phyloP scores from a whole-genome alignment of 1,284 basidiomycete species.

The Ustilago xerochloae region DNA sequence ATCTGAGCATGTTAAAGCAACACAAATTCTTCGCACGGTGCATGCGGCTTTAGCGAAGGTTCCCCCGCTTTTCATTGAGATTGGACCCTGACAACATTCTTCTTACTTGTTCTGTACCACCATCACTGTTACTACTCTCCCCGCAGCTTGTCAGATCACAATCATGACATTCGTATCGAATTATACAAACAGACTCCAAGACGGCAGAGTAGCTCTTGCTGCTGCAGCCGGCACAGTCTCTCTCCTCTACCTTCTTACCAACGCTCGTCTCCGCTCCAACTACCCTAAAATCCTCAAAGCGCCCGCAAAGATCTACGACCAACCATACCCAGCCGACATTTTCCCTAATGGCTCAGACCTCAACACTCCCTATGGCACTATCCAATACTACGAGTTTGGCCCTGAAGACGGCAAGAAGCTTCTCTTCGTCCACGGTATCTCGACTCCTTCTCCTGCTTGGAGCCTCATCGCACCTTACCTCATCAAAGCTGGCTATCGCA shows the following conservation, averaged over 20 bases:
- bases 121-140: constrained; percentile 4
- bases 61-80: not conserved
- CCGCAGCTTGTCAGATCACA: not conserved
- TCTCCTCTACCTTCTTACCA: constrained; percentile 28
- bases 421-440: constrained; percentile 62
- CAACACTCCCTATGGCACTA: constrained; percentile 36
- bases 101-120: not conserved
- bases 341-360: constrained; percentile 39
- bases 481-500: constrained; percentile 46
- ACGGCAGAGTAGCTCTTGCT: constrained; percentile 25
- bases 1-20: not conserved
- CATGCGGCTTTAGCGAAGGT: not conserved
- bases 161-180: constrained; percentile 24
- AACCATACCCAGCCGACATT: constrained; percentile 40
- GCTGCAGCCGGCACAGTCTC: constrained; percentile 39
- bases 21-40: not conserved
- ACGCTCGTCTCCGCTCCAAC: constrained; percentile 27
- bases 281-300: constrained; percentile 44
- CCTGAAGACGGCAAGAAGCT: constrained; percentile 60
- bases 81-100: constrained; percentile 1
- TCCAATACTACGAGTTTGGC: constrained; percentile 54
- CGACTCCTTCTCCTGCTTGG: constrained; percentile 47
- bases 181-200: constrained; percentile 19
- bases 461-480: constrained; percentile 27
- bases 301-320: constrained; percentile 33